A percentile compares a stretch with the other conserved stretches of the same genome.
These are phyloP conservation scores for Senna tora DNA, from an alignment of 306 rosid genomes.

Conservation along the genomic window DNA sequence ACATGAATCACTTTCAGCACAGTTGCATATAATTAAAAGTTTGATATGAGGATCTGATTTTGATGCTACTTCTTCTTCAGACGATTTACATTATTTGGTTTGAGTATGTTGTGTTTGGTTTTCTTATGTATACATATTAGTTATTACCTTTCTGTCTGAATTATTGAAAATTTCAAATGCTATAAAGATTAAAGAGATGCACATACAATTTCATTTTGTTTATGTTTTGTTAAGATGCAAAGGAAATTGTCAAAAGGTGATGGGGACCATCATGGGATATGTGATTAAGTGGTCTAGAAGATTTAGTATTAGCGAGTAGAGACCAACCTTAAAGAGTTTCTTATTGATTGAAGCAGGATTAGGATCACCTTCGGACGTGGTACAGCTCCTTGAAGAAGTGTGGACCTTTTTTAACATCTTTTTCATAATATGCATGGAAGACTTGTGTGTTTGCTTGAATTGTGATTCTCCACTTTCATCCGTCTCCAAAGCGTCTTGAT, in stretches of 20 bases:
- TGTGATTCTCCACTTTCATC: constrained; percentile 45
- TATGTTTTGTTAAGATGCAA: constrained; percentile 23
- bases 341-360: constrained; percentile 57
- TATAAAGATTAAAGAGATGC: constrained; percentile 25
- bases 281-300: constrained; percentile 33
- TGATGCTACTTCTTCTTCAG: constrained; percentile 2
- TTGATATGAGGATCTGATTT: constrained; percentile 13
- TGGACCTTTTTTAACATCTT: constrained; percentile 61
- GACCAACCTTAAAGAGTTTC: constrained; percentile 75
- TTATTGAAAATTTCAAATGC: constrained; percentile 9
- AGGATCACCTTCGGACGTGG: constrained; percentile 37
- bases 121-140: not conserved
- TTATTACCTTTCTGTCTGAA: constrained; percentile 23
- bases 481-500: constrained; percentile 43
- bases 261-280: constrained; percentile 22
- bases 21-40: constrained; percentile 5
- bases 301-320: constrained; percentile 41
- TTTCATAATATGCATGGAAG: constrained; percentile 63
- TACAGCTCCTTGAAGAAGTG: constrained; percentile 51
- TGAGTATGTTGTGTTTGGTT: constrained; percentile 17
- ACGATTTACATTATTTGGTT: constrained; percentile 21
- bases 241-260: constrained; percentile 24
- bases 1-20: not conserved
- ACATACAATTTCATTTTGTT: not conserved
- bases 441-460: constrained; percentile 46